Evolutionary conservation across 345 rosid species (phyloP).

Genomic region (Salix viminalis): DNA sequence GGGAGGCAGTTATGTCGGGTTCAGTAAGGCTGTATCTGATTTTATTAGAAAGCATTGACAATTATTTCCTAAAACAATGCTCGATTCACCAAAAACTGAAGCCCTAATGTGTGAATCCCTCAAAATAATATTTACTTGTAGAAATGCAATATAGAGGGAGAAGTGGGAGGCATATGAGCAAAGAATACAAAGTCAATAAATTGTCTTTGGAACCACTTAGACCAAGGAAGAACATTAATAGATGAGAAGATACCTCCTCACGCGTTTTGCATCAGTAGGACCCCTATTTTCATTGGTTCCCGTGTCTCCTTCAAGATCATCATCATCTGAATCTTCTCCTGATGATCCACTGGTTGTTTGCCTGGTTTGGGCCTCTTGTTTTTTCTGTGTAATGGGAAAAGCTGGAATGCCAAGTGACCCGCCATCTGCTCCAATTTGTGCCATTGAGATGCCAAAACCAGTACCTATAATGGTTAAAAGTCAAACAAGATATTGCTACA

Average conservation of each 20-base stretch:
- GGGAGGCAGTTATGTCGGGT: not conserved
- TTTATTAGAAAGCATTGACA: not conserved
- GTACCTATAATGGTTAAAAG: slow-evolving; percentile 36
- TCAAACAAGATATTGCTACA: slow-evolving; percentile 7
- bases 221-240: not conserved
- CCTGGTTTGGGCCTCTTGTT: slow-evolving; percentile 43
- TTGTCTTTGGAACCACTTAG: not conserved
- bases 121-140: not conserved
- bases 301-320: slow-evolving; percentile 82
- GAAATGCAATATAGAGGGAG: not conserved
- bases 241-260: slow-evolving; percentile 51
- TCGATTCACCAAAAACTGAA: not conserved
- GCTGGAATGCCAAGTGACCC: slow-evolving; percentile 32
- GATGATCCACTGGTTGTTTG: slow-evolving; percentile 91
- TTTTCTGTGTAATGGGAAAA: slow-evolving; percentile 35
- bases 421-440: slow-evolving; percentile 37
- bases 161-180: not conserved
- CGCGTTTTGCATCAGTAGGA: slow-evolving; percentile 60
- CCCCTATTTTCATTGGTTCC: slow-evolving; percentile 57
- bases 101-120: not conserved
- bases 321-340: slow-evolving; percentile 85
- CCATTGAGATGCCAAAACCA: slow-evolving; percentile 22
- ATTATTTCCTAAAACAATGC: not conserved
- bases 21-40: not conserved
- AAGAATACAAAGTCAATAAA: not conserved